Conservation (phyloP, 2,329 filamentous ascomycete genomes). For the Beauveria medogensis region DNA sequence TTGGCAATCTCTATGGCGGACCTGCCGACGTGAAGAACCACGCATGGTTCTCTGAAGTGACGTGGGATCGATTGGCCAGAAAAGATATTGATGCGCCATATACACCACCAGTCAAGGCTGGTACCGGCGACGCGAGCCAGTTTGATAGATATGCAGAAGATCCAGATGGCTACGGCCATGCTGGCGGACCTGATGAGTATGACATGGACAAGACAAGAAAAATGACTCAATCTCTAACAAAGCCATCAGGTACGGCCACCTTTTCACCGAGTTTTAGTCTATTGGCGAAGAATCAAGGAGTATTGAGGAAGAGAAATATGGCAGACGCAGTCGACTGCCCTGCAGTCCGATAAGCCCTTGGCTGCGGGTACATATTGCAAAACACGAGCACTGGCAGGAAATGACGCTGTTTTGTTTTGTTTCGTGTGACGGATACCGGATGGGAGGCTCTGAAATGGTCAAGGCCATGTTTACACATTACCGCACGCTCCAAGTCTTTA, state of each 20-base stretch:
- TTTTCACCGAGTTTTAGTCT: slow-evolving; percentile 65
- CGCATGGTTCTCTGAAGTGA: slow-evolving; percentile 94
- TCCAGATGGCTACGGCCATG: slow-evolving; percentile 78
- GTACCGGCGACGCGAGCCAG: slow-evolving; percentile 89
- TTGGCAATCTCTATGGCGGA: slow-evolving; percentile 89
- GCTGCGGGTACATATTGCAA: neutral
- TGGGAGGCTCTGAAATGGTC: neutral
- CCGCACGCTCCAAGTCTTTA: neutral
- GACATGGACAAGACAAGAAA: slow-evolving; percentile 32
- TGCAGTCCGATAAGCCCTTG: neutral
- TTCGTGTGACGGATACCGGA: neutral
- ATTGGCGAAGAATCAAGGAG: neutral
- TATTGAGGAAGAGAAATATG: neutral
- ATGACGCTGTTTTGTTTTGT: neutral
- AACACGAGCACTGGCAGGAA: neutral
- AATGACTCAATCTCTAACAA: neutral
- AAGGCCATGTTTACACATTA: neutral
- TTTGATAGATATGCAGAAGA: slow-evolving; percentile 98
- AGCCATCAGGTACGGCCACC: slow-evolving; percentile 55
- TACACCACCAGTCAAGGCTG: slow-evolving; percentile 88
- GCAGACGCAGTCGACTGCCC: neutral
- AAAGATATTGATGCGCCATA: slow-evolving; percentile 99
- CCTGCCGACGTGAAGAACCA: slow-evolving; percentile 91
- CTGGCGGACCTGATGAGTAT: slow-evolving; percentile 71
- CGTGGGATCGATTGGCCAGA: slow-evolving; percentile 86